phyloP scores from a whole-genome alignment of 2,329 filamentous ascomycete species.

The Verticillium nonalfalfae region DNA sequence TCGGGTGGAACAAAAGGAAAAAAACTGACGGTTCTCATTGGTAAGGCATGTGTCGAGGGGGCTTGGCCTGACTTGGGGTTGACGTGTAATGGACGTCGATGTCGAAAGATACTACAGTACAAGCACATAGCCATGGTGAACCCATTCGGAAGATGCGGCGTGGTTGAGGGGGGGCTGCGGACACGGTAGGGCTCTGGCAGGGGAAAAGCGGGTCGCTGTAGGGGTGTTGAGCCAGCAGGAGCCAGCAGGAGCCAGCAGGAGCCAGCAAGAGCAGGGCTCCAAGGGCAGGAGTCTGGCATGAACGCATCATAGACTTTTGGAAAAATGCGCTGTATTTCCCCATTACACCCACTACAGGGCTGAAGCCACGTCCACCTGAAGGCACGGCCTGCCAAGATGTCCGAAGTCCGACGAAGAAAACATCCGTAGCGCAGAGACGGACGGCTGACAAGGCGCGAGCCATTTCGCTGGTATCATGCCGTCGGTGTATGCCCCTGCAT shows the following conservation, averaged over 20 bases:
- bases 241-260: too few species aligned
- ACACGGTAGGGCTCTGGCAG: background rate
- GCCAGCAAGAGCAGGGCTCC: too few species aligned
- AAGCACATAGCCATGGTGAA: too few species aligned
- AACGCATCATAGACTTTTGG: slow-evolving; percentile 2
- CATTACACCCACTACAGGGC: background rate
- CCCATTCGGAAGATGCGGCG: too few species aligned
- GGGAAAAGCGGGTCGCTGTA: background rate
- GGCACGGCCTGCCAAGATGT: background rate
- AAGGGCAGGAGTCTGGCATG: background rate
- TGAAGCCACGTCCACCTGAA: background rate
- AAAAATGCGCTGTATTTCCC: background rate
- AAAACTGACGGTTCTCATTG: background rate
- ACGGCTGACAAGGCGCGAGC: background rate
- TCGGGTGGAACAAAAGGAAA: background rate
- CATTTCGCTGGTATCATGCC: background rate
- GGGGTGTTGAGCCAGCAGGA: background rate
- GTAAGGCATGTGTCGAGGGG: background rate
- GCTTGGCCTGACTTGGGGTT: background rate
- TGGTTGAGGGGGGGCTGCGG: too few species aligned
- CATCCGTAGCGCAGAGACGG: background rate
- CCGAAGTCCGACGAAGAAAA: background rate
- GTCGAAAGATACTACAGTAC: background rate
- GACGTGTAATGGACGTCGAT: background rate
- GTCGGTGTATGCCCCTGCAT: too few species aligned